Percentiles rank a stretch among this genome's conserved stretches.
Evolutionary conservation across 2,329 filamentous ascomycete species (phyloP).

Genomic region (Aspergillus fructus): DNA sequence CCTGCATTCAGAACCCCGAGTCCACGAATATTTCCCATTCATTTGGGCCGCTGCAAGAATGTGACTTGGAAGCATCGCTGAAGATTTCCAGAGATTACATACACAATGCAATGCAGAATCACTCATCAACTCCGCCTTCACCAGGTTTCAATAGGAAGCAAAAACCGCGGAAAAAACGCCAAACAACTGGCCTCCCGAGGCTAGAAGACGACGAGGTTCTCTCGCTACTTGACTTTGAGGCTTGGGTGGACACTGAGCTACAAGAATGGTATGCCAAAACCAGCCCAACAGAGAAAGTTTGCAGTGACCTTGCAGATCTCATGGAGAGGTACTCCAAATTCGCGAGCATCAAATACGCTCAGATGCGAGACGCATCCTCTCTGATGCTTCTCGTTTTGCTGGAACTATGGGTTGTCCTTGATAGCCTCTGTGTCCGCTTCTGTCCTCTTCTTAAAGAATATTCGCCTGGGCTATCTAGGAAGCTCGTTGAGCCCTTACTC

Average conservation of each 20-base stretch:
- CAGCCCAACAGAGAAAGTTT: slow-evolving; percentile 13
- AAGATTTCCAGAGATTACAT: slow-evolving; percentile 6
- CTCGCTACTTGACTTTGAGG: slow-evolving; percentile 45
- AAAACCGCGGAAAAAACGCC: neutral
- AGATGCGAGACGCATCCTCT: slow-evolving; percentile 48
- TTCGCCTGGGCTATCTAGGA: slow-evolving; percentile 41
- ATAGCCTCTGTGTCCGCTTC: slow-evolving; percentile 42
- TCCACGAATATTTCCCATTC: neutral
- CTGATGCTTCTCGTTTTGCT: slow-evolving; percentile 54
- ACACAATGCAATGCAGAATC: neutral
- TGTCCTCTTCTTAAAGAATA: slow-evolving; percentile 49
- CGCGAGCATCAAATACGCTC: slow-evolving; percentile 34
- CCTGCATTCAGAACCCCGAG: neutral
- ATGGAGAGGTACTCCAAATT: slow-evolving; percentile 30
- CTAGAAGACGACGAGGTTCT: slow-evolving; percentile 11
- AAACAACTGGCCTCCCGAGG: slow-evolving; percentile 2
- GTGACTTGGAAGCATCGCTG: slow-evolving; percentile 8
- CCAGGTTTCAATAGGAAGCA: neutral
- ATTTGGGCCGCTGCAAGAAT: neutral
- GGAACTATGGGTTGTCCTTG: slow-evolving; percentile 58
- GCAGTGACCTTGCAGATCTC: slow-evolving; percentile 22
- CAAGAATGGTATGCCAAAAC: slow-evolving; percentile 30
- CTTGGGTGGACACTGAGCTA: slow-evolving; percentile 48
- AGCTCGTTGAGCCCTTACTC: slow-evolving; percentile 46
- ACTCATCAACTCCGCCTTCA: neutral